phyloP scores from a whole-genome alignment of 2,329 filamentous ascomycete species.

The Hypocrella siamensis region DNA sequence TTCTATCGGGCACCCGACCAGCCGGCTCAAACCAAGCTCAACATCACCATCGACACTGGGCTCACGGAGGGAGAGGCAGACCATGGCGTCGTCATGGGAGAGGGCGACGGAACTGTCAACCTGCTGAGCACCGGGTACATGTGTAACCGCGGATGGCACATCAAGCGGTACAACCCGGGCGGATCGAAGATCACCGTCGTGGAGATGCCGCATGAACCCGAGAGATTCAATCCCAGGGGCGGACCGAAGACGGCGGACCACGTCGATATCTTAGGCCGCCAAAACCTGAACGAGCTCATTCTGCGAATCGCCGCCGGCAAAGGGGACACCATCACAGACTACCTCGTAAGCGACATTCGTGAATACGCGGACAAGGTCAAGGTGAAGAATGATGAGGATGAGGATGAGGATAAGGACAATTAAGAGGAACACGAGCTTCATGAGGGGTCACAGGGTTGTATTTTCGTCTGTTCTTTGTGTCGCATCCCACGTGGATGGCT shows the following conservation, averaged over 20 bases:
- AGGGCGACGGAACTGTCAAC: constrained; percentile 92
- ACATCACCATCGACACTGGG: constrained; percentile 57
- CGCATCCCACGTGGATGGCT: no score
- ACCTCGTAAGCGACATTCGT: constrained; percentile 63
- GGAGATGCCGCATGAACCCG: constrained; percentile 95
- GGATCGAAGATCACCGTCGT: constrained; percentile 67
- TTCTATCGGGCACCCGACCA: constrained; percentile 64
- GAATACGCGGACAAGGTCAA: constrained; percentile 74
- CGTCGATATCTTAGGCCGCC: constrained; percentile 84
- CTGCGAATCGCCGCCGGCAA: constrained; percentile 72
- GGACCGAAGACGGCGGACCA: constrained; percentile 68
- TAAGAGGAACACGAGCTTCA: no score
- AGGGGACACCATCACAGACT: constrained; percentile 64
- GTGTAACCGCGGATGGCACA: constrained; percentile 89
- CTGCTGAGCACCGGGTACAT: constrained; percentile 89
- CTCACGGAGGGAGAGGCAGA: constrained; percentile 49
- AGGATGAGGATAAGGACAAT: neutral
- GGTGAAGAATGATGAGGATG: constrained; percentile 50
- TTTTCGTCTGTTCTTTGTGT: no score
- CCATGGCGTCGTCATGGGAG: constrained; percentile 86
- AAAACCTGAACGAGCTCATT: constrained; percentile 81
- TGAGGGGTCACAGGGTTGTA: no score
- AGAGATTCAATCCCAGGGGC: constrained; percentile 71
- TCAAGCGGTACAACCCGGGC: constrained; percentile 86
- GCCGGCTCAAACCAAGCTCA: constrained; percentile 49